Base-by-base conservation (phyloP, 768 basidiomycete species). In the Amanita muscaria region DNA sequence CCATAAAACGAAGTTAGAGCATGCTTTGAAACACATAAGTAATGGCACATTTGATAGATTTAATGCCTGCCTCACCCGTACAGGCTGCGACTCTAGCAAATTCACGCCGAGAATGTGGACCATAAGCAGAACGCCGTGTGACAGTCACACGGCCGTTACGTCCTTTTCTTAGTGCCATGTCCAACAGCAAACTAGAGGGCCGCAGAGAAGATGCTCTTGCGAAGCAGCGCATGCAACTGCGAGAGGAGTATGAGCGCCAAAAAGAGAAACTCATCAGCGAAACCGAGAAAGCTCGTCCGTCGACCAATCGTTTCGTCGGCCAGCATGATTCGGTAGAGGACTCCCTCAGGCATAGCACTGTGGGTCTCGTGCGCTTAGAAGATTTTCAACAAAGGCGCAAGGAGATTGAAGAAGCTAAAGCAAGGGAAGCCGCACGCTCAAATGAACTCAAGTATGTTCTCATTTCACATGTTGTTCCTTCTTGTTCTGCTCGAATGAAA, bases 271-370 rank as follows among this genome's bases (percentile, higher is more conserved):
- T 91, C 60, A 80, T 88, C 55, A 78, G 74, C 58, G 92, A 96
- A 66, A 92, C 91, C 2, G 88, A 94, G 68, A 93, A 92, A 63
- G 82, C 88, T 30, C 83, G 90, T 23, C 88, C 91, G 3, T 87
- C 88, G 0, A 65, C 78, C 3, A 82, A 84, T 58, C 85, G 92
- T 49, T 98, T 98, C 63, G 87, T 94, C 29, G 89, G 90, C 1
- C 88, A 93, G 61, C 79, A 88, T 64, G 93, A 97, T 59, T 89
- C 88, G 4, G 80, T 96, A 73, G 94, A 97, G 61, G 94, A 97
- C 48, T 74, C 79, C 5, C 73, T 98, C 40, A 96, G 94, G 72
- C 74, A 89, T 49, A 83, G 74, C 39, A 98, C 94, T 1, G 79
- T 98, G 34, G 94, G 94, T 51, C 75, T 98, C 14, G 93, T 97